Base-by-base conservation (phyloP, 1,139 yeast species). In the Candida smagusa region DNA sequence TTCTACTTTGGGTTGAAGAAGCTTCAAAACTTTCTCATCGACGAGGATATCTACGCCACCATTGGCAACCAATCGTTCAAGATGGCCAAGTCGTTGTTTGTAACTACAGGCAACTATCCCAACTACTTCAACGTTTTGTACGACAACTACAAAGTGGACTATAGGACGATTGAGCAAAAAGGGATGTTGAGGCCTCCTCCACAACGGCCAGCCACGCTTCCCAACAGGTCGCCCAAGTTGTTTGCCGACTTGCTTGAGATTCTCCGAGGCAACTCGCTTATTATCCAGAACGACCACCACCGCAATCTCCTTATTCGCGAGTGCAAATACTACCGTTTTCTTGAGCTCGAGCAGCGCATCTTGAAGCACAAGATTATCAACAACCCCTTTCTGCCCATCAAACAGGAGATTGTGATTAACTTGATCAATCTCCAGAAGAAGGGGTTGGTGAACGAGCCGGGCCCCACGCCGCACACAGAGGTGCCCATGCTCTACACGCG, bases 131-230 rank as follows among this genome's bases (percentile, higher is more conserved):
- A 86, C 9, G 63, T 87, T 16, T 74, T 83, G 6, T 72, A 71
- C 47, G 75, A 77, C 34, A 59, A 77, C 6, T 66, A 79, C 43
- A 37, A 50, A 27, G 59, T 63, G 9, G 81, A 79, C 12, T 58
- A 65, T 31, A 47, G 58, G 7, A 43, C 68, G 2, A 66, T 73
- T 34, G 61, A 67, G 34, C 41, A 54, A 11, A 65, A 63, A 35
- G 63, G 68, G 28, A 59, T 81, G 43, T 57, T 84, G 8, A 65
- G 96, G 28, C 96, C 97, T 1, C 95, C 95, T 5, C 86, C 94
- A 6, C 72, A 81, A 47, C 64, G 77, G 31, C 81, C 94, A 0
- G 66, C 77, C 21, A 64, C 72, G 8, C 70, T 73, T 16, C 60
- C 75, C 5, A 62, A 74, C 37, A 65, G 92, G 42, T 76, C 84